Conservation (phyloP, 805 yeast genomes). For the Metschnikowia continentalis region DNA sequence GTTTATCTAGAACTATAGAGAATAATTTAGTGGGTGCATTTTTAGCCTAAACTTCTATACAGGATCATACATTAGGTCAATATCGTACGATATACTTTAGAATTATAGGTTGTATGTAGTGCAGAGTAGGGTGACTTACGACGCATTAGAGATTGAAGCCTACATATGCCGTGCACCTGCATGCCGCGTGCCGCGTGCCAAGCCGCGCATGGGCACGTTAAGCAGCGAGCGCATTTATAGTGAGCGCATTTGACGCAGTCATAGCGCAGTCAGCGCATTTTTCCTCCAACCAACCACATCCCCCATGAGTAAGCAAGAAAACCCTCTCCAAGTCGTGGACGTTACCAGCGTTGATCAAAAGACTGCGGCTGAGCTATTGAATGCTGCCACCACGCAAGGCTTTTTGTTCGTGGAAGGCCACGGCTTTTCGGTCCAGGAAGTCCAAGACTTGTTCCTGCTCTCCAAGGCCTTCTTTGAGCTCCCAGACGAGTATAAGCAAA, state of each 20-base stretch:
- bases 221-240: no score
- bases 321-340: slow-evolving; percentile 57
- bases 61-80: no score
- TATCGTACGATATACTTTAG: no score
- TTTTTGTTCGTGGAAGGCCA: slow-evolving; percentile 67
- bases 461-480: slow-evolving; percentile 49
- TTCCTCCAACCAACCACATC: neutral
- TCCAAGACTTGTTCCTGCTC: slow-evolving; percentile 45
- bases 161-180: neutral
- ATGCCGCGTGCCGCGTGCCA: neutral
- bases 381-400: slow-evolving; percentile 62
- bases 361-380: slow-evolving; percentile 49
- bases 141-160: neutral
- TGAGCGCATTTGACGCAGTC: no score
- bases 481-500: slow-evolving; percentile 48
- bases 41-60: no score
- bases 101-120: no score
- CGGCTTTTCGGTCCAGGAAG: slow-evolving; percentile 54
- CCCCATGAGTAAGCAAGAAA: slow-evolving; percentile 16
- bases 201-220: no score
- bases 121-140: no score
- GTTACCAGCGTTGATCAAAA: slow-evolving; percentile 40
- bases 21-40: no score
- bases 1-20: no score
- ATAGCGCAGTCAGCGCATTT: no score